Evolutionary conservation across 1,284 basidiomycete species (phyloP).

Genomic region (Acaromyces ingoldii): DNA sequence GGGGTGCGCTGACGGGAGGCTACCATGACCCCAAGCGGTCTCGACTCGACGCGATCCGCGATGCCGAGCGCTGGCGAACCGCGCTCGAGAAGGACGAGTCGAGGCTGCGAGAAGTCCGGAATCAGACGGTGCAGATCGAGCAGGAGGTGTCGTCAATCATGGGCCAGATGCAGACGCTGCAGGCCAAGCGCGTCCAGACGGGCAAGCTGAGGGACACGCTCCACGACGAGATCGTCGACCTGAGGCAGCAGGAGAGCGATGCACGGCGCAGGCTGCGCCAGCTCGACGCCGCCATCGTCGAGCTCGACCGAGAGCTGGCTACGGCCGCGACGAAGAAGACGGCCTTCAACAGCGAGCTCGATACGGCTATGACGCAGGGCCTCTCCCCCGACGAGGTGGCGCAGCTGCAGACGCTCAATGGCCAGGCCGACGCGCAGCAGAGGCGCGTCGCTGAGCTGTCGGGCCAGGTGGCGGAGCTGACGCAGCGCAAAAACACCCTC

Average conservation of each 20-base stretch:
- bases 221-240: slow-evolving; percentile 61
- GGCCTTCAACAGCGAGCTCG: slow-evolving; percentile 69
- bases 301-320: slow-evolving; percentile 67
- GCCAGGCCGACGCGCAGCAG: slow-evolving; percentile 70
- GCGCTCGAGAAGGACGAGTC: slow-evolving; percentile 67
- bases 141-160: slow-evolving; percentile 77
- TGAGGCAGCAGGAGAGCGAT: slow-evolving; percentile 69
- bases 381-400: slow-evolving; percentile 70
- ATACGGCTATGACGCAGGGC: slow-evolving; percentile 68
- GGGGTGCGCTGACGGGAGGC: slow-evolving; percentile 90
- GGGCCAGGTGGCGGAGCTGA: slow-evolving; percentile 12
- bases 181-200: slow-evolving; percentile 67
- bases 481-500: slow-evolving; percentile 70
- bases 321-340: slow-evolving; percentile 60
- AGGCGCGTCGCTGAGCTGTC: slow-evolving; percentile 66
- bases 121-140: slow-evolving; percentile 67
- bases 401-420: slow-evolving; percentile 66
- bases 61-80: slow-evolving; percentile 69
- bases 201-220: slow-evolving; percentile 66
- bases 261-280: slow-evolving; percentile 62
- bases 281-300: slow-evolving; percentile 66
- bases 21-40: slow-evolving; percentile 88
- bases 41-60: slow-evolving; percentile 79
- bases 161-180: slow-evolving; percentile 69
- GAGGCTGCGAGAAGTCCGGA: slow-evolving; percentile 69